Evolutionary conservation across 768 basidiomycete genomes (phyloP).

Genomic region (Russula vinacea): DNA sequence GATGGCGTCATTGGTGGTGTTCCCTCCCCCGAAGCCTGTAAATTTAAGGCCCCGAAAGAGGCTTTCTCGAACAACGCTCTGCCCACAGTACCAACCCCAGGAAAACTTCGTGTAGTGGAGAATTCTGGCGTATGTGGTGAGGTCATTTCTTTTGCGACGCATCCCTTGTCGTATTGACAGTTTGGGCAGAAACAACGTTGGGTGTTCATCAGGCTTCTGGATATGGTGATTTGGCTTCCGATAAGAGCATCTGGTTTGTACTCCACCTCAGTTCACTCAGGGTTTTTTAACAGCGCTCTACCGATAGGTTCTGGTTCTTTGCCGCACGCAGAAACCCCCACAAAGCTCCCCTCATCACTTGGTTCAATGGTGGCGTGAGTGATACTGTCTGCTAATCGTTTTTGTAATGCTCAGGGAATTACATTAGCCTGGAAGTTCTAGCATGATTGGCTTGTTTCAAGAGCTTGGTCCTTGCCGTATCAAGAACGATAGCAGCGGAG

Average conservation of each 20-base stretch:
- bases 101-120: conserved; percentile 53
- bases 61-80: conserved; percentile 5
- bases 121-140: conserved; percentile 62
- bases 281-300: background rate
- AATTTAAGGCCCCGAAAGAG: background rate
- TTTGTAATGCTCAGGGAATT: background rate
- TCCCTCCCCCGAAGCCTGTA: no score
- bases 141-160: conserved; percentile 6
- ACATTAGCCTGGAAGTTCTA: conserved; percentile 40
- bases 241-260: conserved; percentile 55
- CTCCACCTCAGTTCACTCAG: background rate
- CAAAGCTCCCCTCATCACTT: conserved; percentile 59
- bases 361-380: conserved; percentile 58
- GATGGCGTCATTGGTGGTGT: conserved; percentile 53
- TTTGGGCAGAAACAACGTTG: conserved; percentile 48
- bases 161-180: background rate
- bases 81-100: conserved; percentile 36
- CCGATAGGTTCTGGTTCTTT: conserved; percentile 65
- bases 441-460: conserved; percentile 77
- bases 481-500: conserved; percentile 55
- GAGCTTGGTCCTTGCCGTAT: conserved; percentile 89
- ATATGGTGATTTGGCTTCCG: conserved; percentile 56
- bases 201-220: conserved; percentile 63
- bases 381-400: background rate
- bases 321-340: conserved; percentile 58